phyloP scores from a whole-genome alignment of 2,329 filamentous ascomycete genomes.

The Epichloe bromicola region DNA sequence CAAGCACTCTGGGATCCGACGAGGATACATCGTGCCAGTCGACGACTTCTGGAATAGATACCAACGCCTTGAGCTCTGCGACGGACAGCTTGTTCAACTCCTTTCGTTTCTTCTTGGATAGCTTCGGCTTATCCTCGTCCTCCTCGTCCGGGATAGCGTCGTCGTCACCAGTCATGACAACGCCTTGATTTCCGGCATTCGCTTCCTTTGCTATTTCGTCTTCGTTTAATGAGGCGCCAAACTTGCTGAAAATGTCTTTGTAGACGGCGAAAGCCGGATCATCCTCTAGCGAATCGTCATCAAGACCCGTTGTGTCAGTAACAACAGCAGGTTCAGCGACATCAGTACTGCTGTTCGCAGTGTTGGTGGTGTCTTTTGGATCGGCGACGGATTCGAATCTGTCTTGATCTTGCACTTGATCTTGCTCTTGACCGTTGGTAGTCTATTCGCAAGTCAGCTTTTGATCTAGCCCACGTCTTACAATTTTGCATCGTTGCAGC shows the following conservation, averaged over 20 bases:
- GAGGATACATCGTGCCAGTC: conserved; percentile 96
- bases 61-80: conserved; percentile 86
- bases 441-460: conserved; percentile 1
- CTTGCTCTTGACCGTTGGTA: not conserved
- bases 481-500: too few relatives aligned
- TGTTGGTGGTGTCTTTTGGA: conserved; percentile 9
- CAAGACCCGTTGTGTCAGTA: conserved; percentile 38
- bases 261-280: conserved; percentile 76
- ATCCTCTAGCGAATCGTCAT: conserved; percentile 49
- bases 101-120: conserved; percentile 94
- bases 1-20: conserved; percentile 73
- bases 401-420: conserved; percentile 6
- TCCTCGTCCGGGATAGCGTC: conserved; percentile 81
- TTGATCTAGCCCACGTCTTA: not conserved
- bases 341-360: not conserved
- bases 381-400: conserved; percentile 14
- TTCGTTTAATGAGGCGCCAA: conserved; percentile 52
- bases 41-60: conserved; percentile 82
- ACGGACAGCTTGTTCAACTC: conserved; percentile 84
- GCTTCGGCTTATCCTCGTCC: conserved; percentile 49
- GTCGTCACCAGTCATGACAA: conserved; percentile 72
- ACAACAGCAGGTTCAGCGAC: conserved; percentile 20
- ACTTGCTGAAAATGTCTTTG: conserved; percentile 70
- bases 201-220: conserved; percentile 51
- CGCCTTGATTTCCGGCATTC: conserved; percentile 63